Conservation (phyloP, 441 rosid species). For the Dalechampia spathulata region DNA sequence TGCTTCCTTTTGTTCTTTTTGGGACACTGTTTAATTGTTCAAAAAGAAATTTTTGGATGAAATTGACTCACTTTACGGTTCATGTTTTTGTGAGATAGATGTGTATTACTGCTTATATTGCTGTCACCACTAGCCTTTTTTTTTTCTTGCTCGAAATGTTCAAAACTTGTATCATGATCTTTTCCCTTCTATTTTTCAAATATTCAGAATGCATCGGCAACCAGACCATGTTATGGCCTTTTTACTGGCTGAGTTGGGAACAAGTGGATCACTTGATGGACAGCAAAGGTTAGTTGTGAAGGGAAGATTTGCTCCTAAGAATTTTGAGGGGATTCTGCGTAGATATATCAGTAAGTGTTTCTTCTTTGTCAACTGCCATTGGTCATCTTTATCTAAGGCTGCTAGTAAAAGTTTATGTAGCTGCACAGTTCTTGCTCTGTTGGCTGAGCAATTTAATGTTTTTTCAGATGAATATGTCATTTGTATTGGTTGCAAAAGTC, state of each 20-base stretch:
- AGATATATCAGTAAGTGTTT: conserved; percentile 52
- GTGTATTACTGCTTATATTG: not conserved
- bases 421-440: not conserved
- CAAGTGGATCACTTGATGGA: conserved; percentile 63
- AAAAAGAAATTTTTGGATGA: no score
- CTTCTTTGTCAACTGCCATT: not conserved
- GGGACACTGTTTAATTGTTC: no score
- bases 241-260: conserved; percentile 58
- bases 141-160: not conserved
- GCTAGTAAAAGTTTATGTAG: not conserved
- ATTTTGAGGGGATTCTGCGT: conserved; percentile 62
- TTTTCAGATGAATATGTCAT: conserved; percentile 68
- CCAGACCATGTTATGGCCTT: conserved; percentile 69
- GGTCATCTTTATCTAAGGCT: not conserved
- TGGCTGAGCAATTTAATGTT: not conserved
- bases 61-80: no score
- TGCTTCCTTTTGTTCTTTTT: no score
- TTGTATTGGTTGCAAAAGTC: conserved; percentile 82
- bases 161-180: not conserved
- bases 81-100: not conserved
- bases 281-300: conserved; percentile 65
- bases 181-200: not conserved
- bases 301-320: conserved; percentile 68
- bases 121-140: not conserved
- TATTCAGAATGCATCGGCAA: conserved; percentile 65